Conservation (phyloP, 768 basidiomycete genomes). For the Termitomyces sp. region DNA sequence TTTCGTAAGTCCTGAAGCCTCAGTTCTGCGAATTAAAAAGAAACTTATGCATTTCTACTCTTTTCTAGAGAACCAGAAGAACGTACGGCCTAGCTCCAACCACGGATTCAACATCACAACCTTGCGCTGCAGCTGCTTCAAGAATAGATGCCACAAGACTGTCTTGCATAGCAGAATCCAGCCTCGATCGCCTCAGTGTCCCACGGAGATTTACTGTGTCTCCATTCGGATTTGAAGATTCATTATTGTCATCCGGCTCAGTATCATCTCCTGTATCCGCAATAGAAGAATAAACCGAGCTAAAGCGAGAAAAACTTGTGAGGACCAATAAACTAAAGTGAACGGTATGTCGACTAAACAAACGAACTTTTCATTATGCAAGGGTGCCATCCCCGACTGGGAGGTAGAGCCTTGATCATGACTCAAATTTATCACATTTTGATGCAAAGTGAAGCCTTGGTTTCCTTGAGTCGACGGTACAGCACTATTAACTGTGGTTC, state of each 20-base stretch:
- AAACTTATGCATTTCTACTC: background rate
- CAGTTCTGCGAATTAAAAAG: background rate
- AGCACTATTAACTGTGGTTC: background rate
- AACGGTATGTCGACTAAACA: background rate
- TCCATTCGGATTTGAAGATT: background rate
- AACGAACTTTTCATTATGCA: background rate
- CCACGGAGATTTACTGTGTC: background rate
- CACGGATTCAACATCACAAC: background rate
- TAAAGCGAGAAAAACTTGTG: background rate
- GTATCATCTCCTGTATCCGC: background rate
- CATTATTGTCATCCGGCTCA: background rate
- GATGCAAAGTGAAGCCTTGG: background rate
- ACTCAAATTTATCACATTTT: background rate
- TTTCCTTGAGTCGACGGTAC: background rate
- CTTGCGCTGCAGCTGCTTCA: background rate
- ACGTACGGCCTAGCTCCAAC: background rate
- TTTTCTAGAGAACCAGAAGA: background rate
- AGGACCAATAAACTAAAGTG: background rate
- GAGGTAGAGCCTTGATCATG: background rate
- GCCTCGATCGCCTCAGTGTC: background rate
- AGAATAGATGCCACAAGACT: background rate
- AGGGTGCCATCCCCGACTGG: background rate
- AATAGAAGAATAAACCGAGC: background rate
- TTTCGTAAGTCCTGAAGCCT: background rate
- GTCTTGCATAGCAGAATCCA: background rate